Percentiles rank a stretch among this genome's conserved stretches.
Conservation (phyloP, 2,329 filamentous ascomycete species). For the Aureobasidium sp. region DNA sequence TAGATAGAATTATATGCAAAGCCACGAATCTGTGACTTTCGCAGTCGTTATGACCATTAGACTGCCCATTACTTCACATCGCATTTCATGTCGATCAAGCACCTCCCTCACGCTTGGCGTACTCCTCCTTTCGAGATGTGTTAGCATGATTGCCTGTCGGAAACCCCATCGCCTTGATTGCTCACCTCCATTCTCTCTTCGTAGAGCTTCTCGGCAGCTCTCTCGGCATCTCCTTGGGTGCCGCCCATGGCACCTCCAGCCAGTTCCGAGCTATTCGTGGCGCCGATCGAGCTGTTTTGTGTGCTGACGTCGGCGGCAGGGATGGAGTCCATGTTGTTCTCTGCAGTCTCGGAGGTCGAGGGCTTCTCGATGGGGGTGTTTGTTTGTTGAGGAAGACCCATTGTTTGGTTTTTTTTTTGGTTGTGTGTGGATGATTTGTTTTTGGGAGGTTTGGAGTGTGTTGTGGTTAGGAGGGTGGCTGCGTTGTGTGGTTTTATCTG, state of each 20-base stretch:
- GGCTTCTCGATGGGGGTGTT: slow-evolving; percentile 8
- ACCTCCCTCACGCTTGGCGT: slow-evolving; percentile 10
- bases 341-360: slow-evolving; percentile 10
- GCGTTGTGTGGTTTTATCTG: not conserved
- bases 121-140: not conserved
- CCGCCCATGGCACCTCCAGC: slow-evolving; percentile 11
- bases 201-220: slow-evolving; percentile 9
- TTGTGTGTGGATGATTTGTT: not conserved
- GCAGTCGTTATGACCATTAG: not conserved
- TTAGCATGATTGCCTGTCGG: not conserved
- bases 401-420: not conserved
- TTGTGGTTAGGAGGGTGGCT: not conserved
- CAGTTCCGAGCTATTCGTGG: not conserved
- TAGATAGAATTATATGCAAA: not conserved
- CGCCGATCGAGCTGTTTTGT: not conserved
- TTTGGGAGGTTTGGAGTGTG: not conserved
- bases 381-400: slow-evolving; percentile 13
- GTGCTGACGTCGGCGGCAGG: not conserved
- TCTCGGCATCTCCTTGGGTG: not conserved
- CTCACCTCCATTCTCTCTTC: slow-evolving; percentile 13
- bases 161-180: no score
- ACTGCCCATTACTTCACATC: not conserved
- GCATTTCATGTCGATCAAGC: not conserved
- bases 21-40: not conserved
- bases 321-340: not conserved